Percentiles rank a stretch among this genome's conserved stretches.
Conservation (phyloP, 352 stramenopile genomes). For the Phytophthora uliginosa region DNA sequence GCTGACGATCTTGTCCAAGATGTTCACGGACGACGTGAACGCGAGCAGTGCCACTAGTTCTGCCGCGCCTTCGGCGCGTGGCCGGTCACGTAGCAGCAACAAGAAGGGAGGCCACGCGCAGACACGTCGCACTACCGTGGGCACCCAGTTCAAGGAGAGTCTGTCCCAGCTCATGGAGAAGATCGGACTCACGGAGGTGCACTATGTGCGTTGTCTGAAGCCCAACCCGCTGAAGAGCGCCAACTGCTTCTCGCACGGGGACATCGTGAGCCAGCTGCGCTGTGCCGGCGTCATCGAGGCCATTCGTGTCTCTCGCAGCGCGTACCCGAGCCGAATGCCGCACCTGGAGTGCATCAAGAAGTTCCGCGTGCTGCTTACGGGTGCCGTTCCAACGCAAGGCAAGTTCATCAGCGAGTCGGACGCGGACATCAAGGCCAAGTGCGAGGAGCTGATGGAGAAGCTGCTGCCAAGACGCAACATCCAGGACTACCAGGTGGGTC, state of each 20-base stretch:
- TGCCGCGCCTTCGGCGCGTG: slow-evolving; percentile 18
- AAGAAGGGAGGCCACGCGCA: slow-evolving; percentile 67
- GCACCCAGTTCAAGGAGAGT: slow-evolving; percentile 90
- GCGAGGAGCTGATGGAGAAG: slow-evolving; percentile 75
- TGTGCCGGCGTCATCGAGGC: slow-evolving; percentile 90
- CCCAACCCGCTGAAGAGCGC: slow-evolving; percentile 84
- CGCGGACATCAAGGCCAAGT: slow-evolving; percentile 65
- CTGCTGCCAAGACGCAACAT: slow-evolving; percentile 80
- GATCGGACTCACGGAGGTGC: slow-evolving; percentile 86
- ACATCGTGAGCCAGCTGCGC: slow-evolving; percentile 87
- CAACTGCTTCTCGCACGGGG: slow-evolving; percentile 71
- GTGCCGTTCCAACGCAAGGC: slow-evolving; percentile 38
- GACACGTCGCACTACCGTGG: slow-evolving; percentile 78
- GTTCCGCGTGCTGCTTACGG: slow-evolving; percentile 65
- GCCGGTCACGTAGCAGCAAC: slow-evolving; percentile 33
- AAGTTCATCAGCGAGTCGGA: slow-evolving; percentile 54
- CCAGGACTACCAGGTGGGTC: slow-evolving; percentile 87
- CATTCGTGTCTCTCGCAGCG: slow-evolving; percentile 88
- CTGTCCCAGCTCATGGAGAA: slow-evolving; percentile 89
- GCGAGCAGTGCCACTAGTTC: slow-evolving; percentile 17
- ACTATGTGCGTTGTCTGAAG: slow-evolving; percentile 91
- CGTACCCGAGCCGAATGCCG: slow-evolving; percentile 84
- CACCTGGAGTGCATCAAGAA: slow-evolving; percentile 87
- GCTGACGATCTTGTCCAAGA: slow-evolving; percentile 73
- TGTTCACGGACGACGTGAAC: slow-evolving; percentile 70